Percentiles rank a stretch among this genome's conserved stretches.
phyloP scores from a whole-genome alignment of 2,329 filamentous ascomycete species.

The Simplicillium sp. region DNA sequence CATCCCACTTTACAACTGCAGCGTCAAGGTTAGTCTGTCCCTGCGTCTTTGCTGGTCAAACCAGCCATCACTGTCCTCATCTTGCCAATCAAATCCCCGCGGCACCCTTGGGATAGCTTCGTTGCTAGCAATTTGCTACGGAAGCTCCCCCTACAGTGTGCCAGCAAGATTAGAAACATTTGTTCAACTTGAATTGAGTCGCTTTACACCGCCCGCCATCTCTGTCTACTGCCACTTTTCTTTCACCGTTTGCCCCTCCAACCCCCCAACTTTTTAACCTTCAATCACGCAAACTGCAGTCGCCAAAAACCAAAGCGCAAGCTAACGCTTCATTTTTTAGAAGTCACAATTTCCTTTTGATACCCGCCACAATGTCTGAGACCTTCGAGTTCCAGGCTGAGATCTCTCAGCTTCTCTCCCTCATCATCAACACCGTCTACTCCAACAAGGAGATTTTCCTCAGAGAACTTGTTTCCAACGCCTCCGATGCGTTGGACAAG shows the following conservation, averaged over 20 bases:
- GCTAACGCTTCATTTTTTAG: slow-evolving; percentile 10
- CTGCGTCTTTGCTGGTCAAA: background rate
- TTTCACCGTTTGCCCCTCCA: slow-evolving; percentile 2
- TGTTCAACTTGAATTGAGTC: too few species aligned
- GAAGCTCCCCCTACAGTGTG: too few species aligned
- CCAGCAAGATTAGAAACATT: too few species aligned
- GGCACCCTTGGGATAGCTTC: background rate
- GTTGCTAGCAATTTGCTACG: too few species aligned
- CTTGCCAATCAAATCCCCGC: background rate
- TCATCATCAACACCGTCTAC: slow-evolving; percentile 99
- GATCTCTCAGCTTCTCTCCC: slow-evolving; percentile 98
- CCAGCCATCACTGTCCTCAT: background rate
- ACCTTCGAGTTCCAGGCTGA: slow-evolving; percentile 99
- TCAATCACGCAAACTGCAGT: too few species aligned
- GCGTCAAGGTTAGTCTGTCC: slow-evolving; percentile 13
- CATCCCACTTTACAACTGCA: slow-evolving; percentile 9
- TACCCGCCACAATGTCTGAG: slow-evolving; percentile 70
- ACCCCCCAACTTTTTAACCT: slow-evolving; percentile 1
- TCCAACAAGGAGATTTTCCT: slow-evolving; percentile 99
- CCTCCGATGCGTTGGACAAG: slow-evolving; percentile 98
- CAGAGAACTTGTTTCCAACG: slow-evolving; percentile 96
- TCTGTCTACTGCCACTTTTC: too few species aligned
- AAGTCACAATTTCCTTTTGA: slow-evolving; percentile 23
- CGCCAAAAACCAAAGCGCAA: background rate
- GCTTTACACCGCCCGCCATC: background rate